A percentile compares a stretch with the other conserved stretches of the same genome.
phyloP scores from a whole-genome alignment of 2,329 filamentous ascomycete genomes.

The Epichloe baconii region DNA sequence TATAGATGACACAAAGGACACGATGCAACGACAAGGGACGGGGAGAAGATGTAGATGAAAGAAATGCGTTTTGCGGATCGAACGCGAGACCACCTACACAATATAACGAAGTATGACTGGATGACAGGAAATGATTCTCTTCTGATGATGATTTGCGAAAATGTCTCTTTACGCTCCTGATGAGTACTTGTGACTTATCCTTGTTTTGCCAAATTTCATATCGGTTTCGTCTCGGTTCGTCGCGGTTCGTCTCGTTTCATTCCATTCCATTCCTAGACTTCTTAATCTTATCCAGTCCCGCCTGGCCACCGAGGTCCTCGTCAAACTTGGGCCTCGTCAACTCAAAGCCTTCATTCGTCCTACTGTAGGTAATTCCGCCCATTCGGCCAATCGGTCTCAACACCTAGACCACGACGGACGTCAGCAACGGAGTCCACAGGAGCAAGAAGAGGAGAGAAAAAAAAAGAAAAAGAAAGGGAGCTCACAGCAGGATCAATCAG shows the following conservation, averaged over 20 bases:
- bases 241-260: too few species aligned
- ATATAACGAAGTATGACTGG: conserved; percentile 4
- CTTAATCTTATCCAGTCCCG: conserved; percentile 36
- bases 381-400: conserved; percentile 64
- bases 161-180: too few species aligned
- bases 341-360: conserved; percentile 58
- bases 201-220: too few species aligned
- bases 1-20: background rate
- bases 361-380: conserved; percentile 76
- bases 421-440: background rate
- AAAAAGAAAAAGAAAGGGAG: conserved; percentile 5
- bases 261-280: background rate
- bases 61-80: too few species aligned
- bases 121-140: background rate
- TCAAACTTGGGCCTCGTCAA: conserved; percentile 49
- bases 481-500: conserved; percentile 57
- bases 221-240: too few species aligned
- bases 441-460: conserved; percentile 1
- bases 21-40: too few species aligned
- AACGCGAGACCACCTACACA: background rate
- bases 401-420: conserved; percentile 28
- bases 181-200: too few species aligned
- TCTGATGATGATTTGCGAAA: background rate
- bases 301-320: conserved; percentile 36
- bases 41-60: background rate